Base-by-base conservation (phyloP, 768 basidiomycete species). In the Mrakia gelida region DNA sequence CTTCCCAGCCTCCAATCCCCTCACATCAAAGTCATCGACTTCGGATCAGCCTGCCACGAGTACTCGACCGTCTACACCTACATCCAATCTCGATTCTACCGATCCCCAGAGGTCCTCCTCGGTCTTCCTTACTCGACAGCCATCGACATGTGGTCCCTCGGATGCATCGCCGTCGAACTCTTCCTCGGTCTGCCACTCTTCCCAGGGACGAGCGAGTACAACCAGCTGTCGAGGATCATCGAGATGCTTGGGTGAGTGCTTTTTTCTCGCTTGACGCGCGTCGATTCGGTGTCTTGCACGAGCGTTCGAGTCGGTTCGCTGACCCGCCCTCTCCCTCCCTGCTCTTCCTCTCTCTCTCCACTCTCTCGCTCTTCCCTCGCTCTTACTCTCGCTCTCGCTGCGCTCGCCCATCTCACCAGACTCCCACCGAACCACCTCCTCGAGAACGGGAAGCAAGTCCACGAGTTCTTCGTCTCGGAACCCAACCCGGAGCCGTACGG, bases 21-120 rank as follows among this genome's bases (percentile, higher is more conserved):
- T 3, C 92, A 94, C 85, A 98, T 98, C 87, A 98, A 98, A 86
- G 92, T 99, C 73, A 98, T 99, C 83, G 96, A 98, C 86, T 98
- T 98, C 86, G 97, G 97, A 61, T 98, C 95, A 7, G 95, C 97
- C 26, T 99, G 97, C 84, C 95, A 98, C 83, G 97, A 98, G 86
- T 91, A 93, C 81, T 95, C 98, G 85, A 99, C 96, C n/a, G 95
- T 98, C 62, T 99, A 99, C 84, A 99, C 97, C 5, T 99, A 99
- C 86, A 98, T 99, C 84, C 97, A 99, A 83, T 98, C 95, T 13
- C 89, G 97, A 71, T 99, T 99, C 86, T 99, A 99, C 84, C 92
- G 97, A 63, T 96, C 94, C 2, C 97, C 97, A 18, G 97, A 99
- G 86, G 97, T 99, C 26, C 88, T 99, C 41, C 87, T 99, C 34